These are phyloP conservation scores for Sphaerulina populicola DNA, from an alignment of 2,329 filamentous ascomycete genomes.

Conservation along the genomic window DNA sequence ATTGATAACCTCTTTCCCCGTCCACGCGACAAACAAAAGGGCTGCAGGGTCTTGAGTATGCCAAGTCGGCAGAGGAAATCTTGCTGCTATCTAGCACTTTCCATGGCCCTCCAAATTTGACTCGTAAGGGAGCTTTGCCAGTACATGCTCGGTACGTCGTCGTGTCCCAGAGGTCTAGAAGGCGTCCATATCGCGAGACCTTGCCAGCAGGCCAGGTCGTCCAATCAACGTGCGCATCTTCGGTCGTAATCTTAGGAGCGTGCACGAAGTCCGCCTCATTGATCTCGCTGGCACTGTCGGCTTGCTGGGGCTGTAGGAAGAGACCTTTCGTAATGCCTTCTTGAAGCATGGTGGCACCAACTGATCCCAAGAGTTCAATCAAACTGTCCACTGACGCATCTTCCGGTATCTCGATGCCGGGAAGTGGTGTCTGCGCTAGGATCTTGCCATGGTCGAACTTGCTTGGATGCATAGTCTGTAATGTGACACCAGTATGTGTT, in stretches of 20 bases:
- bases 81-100: neutral
- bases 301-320: constrained; percentile 52
- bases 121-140: constrained; percentile 12
- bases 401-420: constrained; percentile 46
- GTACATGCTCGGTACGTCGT: constrained; percentile 23
- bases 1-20: constrained; percentile 2
- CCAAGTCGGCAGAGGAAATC: constrained; percentile 2
- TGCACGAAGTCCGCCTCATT: constrained; percentile 35
- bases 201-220: constrained; percentile 45
- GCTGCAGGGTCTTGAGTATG: neutral
- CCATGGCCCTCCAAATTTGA: constrained; percentile 25
- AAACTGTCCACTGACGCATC: constrained; percentile 45
- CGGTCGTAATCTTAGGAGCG: constrained; percentile 65
- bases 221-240: constrained; percentile 58
- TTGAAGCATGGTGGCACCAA: constrained; percentile 65
- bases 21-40: constrained; percentile 4
- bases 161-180: constrained; percentile 60
- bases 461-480: constrained; percentile 74
- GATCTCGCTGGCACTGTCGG: constrained; percentile 13
- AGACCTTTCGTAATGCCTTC: constrained; percentile 53
- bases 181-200: constrained; percentile 49
- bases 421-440: constrained; percentile 55
- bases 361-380: constrained; percentile 48
- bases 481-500: constrained; percentile 60
- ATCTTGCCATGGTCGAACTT: constrained; percentile 73